phyloP scores from a whole-genome alignment of 495 filamentous ascomycete genomes.

The Penicillium coprophilum region DNA sequence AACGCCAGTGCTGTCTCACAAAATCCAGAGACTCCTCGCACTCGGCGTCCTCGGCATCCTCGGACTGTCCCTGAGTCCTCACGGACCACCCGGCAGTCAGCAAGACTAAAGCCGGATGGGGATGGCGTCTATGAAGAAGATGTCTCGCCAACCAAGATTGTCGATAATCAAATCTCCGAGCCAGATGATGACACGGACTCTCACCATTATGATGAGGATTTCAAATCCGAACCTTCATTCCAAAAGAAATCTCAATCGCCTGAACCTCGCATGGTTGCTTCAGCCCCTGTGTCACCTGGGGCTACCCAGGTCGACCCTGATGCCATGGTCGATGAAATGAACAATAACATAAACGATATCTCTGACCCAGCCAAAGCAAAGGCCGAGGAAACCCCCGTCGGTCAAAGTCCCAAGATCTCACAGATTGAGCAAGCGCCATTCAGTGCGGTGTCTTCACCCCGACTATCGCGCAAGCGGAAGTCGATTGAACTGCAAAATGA shows the following conservation, averaged over 20 bases:
- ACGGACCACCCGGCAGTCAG: conserved; percentile 40
- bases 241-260: conserved; percentile 9
- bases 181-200: conserved; percentile 12
- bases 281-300: conserved; percentile 5
- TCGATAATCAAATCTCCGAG: conserved; percentile 12
- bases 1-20: conserved; percentile 6
- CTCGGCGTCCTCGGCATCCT: conserved; percentile 22
- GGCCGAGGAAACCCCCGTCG: not conserved
- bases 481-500: conserved; percentile 30
- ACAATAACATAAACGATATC: not conserved
- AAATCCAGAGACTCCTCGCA: conserved; percentile 24
- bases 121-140: conserved; percentile 23
- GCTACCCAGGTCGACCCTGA: not conserved
- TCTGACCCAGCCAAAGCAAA: conserved; percentile 3
- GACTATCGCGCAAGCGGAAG: conserved; percentile 33
- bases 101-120: conserved; percentile 31
- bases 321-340: not conserved
- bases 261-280: conserved; percentile 8
- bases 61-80: conserved; percentile 39
- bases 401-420: not conserved
- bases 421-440: conserved; percentile 3
- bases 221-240: conserved; percentile 5
- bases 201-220: conserved; percentile 11
- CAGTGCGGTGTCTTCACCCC: conserved; percentile 15
- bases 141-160: conserved; percentile 21